Conservation (phyloP, 2,329 filamentous ascomycete species). For the Penicillium frequentans region DNA sequence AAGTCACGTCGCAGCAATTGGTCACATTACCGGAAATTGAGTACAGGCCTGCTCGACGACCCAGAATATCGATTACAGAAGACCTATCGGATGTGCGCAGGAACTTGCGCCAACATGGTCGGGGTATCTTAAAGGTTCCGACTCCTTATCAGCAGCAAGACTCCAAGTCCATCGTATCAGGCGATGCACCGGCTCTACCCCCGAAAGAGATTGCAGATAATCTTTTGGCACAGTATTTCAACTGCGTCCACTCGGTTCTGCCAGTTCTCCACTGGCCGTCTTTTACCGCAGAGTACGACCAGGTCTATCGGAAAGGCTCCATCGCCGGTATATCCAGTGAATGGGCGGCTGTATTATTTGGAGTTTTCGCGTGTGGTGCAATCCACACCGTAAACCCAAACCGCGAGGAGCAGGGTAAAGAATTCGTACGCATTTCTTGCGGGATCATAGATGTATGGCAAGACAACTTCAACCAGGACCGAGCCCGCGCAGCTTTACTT, state of each 20-base stretch:
- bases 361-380: slow-evolving; percentile 78
- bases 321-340: slow-evolving; percentile 62
- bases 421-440: slow-evolving; percentile 71
- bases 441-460: slow-evolving; percentile 77
- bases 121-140: slow-evolving; percentile 78
- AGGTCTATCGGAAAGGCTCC: slow-evolving; percentile 67
- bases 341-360: slow-evolving; percentile 80
- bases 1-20: slow-evolving; percentile 43
- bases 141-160: slow-evolving; percentile 62
- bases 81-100: slow-evolving; percentile 71
- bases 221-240: slow-evolving; percentile 73
- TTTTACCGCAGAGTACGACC: slow-evolving; percentile 74
- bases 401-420: slow-evolving; percentile 59
- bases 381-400: slow-evolving; percentile 65
- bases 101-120: slow-evolving; percentile 71
- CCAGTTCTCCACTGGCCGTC: slow-evolving; percentile 87
- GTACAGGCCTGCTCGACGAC: slow-evolving; percentile 64
- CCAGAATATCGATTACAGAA: slow-evolving; percentile 61
- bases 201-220: slow-evolving; percentile 68
- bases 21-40: slow-evolving; percentile 65
- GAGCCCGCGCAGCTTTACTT: slow-evolving; percentile 71
- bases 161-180: slow-evolving; percentile 52
- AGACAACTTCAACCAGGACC: slow-evolving; percentile 73
- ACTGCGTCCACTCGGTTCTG: slow-evolving; percentile 74
- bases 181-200: slow-evolving; percentile 66